Base-by-base conservation (phyloP, 2,329 filamentous ascomycete genomes). In the Myotisia sp. region DNA sequence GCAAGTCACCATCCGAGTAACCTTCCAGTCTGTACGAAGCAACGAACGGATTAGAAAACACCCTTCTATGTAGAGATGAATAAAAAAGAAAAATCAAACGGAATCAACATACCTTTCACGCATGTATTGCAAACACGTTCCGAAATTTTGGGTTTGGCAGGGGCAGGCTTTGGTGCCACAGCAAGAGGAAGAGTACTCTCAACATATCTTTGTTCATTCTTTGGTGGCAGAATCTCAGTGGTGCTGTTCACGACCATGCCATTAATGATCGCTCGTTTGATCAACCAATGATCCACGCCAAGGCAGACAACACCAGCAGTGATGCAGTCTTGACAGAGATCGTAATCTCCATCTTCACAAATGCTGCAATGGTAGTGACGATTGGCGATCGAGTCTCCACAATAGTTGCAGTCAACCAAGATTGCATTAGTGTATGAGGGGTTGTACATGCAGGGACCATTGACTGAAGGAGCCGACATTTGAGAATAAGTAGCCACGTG, bases 351-450 rank as follows among this genome's bases (percentile, higher is more conserved):
- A 37, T 79, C 74, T 44, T 95, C 84, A 53, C 90, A 98, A 38
- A 80, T 82, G 44, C 81, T 81, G 66, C 92, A 98, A 62, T 98
- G 90, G 58, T 82, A 98, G 59, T 98, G 87, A 33, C 75, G 71
- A 47, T 84, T 76, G 18, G 78, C 71, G 49, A 94, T 84, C 26
- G 76, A 72, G 41, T 65, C 67, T 45, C 84, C 79, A 59, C 90
- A 98, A 54, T 74, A 71, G 63, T 98, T 95, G 71, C 90, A 98
- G 65, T 82, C 92, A 28, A 98, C 85, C 8, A 81, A 80, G 59
- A 86, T 93, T 29, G 70, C 62, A 21, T 21, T 21, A 21, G 13
- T 32, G 29, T 32, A 32, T 2, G 29, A 21, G n/a, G 29, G 19
- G 3, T 18, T 32, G 42, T 35, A 48, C 42, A 6, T 53, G 48